Base-by-base conservation (phyloP, 768 basidiomycete genomes). In the Lactarius vividus region DNA sequence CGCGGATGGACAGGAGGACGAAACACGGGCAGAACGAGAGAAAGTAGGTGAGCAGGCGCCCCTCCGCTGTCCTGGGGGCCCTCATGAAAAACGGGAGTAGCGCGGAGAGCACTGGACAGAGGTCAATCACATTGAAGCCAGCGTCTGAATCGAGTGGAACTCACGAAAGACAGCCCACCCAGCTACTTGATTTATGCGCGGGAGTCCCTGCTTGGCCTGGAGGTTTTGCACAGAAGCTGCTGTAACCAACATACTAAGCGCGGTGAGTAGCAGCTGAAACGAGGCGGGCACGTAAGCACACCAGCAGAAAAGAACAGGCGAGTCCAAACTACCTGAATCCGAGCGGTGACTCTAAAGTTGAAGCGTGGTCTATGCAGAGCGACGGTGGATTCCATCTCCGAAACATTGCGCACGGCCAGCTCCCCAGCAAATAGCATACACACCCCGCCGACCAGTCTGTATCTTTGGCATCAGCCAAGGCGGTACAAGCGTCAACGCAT, bases 1-100 rank as follows among this genome's bases (percentile, higher is more conserved):
- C 84, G 64, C 88, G 89, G 74, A 94, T 90, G 3, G 92, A 91
- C 20, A 95, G 81, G 42, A 92, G 81, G 40, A 92, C 81, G 66
- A 94, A 94, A 71, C 86, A 88, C 3, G 87, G 87, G 0, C 85
- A 83, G 67, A 93, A 89, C 7, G 86, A 85, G 54, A 92, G 81
- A 74, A 90, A 90, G 71, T 86, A 84, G 33, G 80, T 79, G 37
- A 88, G 75, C 16, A 88, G 78, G 70, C 83, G 87, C 1, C 85
- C 82, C 59, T 75, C 74, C 2, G 82, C 74, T 66, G 54, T 71
- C 73, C 59, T 69, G 73, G 29, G 76, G 75, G 80, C 46, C 71
- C 87, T 85, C 2, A 88, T 85, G 26, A 84, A 76, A 46, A 79
- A 58, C 3, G 89, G 88, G 20, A 84, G 77, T 31, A 79, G 44